Evolutionary conservation across 1,139 yeast genomes (phyloP).

Genomic region (Pichia sp.): DNA sequence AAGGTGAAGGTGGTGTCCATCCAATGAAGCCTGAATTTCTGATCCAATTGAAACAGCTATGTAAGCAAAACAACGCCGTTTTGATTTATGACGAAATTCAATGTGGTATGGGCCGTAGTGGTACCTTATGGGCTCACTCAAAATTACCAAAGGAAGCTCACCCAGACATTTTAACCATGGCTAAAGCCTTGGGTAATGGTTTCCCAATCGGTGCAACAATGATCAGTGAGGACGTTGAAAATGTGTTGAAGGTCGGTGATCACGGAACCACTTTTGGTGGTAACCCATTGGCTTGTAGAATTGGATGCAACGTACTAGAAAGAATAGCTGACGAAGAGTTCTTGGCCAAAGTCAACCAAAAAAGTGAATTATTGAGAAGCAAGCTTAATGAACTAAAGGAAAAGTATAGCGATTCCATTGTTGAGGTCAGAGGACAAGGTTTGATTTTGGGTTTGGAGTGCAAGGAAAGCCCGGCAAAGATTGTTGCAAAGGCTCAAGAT

Average conservation of each 20-base stretch:
- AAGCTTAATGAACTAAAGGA: slow-evolving; percentile 51
- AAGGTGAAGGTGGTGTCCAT: slow-evolving; percentile 95
- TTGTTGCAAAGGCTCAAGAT: slow-evolving; percentile 68
- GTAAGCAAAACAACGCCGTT: slow-evolving; percentile 66
- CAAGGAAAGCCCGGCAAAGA: slow-evolving; percentile 55
- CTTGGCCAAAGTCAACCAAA: slow-evolving; percentile 52
- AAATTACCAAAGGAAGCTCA: slow-evolving; percentile 70
- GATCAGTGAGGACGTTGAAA: slow-evolving; percentile 74
- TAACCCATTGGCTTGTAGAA: slow-evolving; percentile 83
- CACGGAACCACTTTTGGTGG: slow-evolving; percentile 99
- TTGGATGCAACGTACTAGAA: slow-evolving; percentile 71
- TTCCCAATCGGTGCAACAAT: slow-evolving; percentile 94
- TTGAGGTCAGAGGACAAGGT: slow-evolving; percentile 81
- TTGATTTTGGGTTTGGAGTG: slow-evolving; percentile 81
- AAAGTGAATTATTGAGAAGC: slow-evolving; percentile 50
- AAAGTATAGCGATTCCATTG: slow-evolving; percentile 55
- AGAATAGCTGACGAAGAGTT: slow-evolving; percentile 60
- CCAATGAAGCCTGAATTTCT: slow-evolving; percentile 63
- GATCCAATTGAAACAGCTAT: slow-evolving; percentile 58
- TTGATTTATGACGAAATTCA: slow-evolving; percentile 94
- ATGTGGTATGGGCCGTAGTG: slow-evolving; percentile 93
- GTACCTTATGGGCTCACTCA: slow-evolving; percentile 89
- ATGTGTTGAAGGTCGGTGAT: slow-evolving; percentile 76
- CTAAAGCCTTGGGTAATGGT: slow-evolving; percentile 97
- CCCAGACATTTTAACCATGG: slow-evolving; percentile 91